These are phyloP conservation scores for Solanum chilense DNA, from an alignment of 257 asterid species.

Conservation along the genomic window DNA sequence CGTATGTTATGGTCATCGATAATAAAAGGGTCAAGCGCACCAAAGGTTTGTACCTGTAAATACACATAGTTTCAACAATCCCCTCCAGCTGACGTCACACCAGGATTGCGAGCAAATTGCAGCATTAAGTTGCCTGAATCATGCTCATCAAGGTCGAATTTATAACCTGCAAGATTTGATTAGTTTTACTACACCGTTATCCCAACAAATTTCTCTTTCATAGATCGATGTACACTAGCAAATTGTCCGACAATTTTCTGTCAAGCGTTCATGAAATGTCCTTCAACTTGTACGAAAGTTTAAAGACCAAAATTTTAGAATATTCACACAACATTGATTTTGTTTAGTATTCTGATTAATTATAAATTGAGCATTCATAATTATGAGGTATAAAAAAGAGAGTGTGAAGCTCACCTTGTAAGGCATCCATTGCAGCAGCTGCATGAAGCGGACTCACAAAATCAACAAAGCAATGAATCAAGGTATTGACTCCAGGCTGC, in stretches of 20 bases:
- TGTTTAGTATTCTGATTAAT: too few species aligned
- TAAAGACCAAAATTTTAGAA: too few species aligned
- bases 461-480: slow-evolving; percentile 76
- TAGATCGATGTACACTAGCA: not conserved
- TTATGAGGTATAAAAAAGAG: not conserved
- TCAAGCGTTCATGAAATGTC: not conserved
- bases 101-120: not conserved
- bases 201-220: not conserved
- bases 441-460: slow-evolving; percentile 73
- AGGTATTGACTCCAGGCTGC: slow-evolving; percentile 60
- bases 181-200: not conserved
- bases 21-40: not conserved
- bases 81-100: not conserved
- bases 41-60: not conserved
- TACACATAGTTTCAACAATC: not conserved
- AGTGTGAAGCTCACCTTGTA: slow-evolving; percentile 37
- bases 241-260: not conserved
- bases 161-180: not conserved
- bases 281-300: not conserved
- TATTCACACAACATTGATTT: too few species aligned
- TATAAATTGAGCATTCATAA: too few species aligned
- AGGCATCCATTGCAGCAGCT: slow-evolving; percentile 66
- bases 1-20: not conserved
- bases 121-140: not conserved
- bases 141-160: not conserved